A percentile compares a stretch with the other conserved stretches of the same genome.
These are phyloP conservation scores for Neovahlkampfia damariscottae DNA, from an alignment of 78 protist genomes.

Conservation along the genomic window DNA sequence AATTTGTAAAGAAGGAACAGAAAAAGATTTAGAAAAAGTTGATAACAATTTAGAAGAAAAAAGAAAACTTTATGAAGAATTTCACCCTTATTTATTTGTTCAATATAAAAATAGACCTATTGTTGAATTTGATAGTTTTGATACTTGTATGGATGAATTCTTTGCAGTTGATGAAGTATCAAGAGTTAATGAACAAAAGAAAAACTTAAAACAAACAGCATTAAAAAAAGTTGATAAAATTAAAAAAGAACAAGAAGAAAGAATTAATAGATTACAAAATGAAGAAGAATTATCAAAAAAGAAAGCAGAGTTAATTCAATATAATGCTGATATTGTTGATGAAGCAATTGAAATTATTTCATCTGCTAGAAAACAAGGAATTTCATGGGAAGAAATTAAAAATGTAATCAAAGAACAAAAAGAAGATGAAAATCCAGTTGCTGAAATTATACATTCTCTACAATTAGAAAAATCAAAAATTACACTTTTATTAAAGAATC, in stretches of 20 bases:
- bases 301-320: constrained; percentile 45
- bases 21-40: neutral
- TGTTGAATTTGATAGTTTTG: constrained; percentile 38
- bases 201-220: neutral
- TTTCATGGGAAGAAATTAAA: constrained; percentile 71
- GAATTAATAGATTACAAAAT: constrained; percentile 42
- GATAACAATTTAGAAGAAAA: neutral
- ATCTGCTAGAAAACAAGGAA: constrained; percentile 29
- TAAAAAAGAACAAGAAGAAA: constrained; percentile 43
- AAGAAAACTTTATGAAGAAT: constrained; percentile 44
- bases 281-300: constrained; percentile 23
- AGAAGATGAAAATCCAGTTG: constrained; percentile 45
- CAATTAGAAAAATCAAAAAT: constrained; percentile 37
- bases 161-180: constrained; percentile 62
- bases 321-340: constrained; percentile 45
- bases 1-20: neutral
- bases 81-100: constrained; percentile 42
- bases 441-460: constrained; percentile 44
- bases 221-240: constrained; percentile 58
- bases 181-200: constrained; percentile 44
- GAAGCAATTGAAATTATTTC: constrained; percentile 44
- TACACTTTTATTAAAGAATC: constrained; percentile 9
- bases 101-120: constrained; percentile 13
- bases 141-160: constrained; percentile 74
- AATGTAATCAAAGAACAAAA: constrained; percentile 1